phyloP scores from a whole-genome alignment of 2,329 filamentous ascomycete species.

The Neofusicoccum kwambonambiense region DNA sequence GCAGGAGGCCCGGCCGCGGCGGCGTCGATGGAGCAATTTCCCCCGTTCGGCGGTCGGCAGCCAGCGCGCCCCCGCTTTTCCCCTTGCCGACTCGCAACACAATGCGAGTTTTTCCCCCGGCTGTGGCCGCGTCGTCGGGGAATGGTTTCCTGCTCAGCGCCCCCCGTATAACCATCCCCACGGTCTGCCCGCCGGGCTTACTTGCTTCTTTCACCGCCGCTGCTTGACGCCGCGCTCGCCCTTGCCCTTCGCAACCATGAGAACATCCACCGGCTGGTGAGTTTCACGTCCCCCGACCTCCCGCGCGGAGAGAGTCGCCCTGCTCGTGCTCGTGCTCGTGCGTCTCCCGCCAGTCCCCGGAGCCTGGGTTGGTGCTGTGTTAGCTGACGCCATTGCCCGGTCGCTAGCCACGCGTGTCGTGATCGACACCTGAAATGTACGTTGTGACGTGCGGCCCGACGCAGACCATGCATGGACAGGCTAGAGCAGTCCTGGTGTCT shows the following conservation, averaged over 20 bases:
- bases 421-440: slow-evolving; percentile 12
- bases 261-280: slow-evolving; percentile 6
- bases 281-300: not conserved
- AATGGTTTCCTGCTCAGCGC: not conserved
- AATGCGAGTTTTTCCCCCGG: not conserved
- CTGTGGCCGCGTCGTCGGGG: not conserved
- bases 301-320: not conserved
- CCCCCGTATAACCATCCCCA: not conserved
- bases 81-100: not conserved
- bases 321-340: no score
- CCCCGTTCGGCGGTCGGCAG: not conserved
- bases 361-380: not conserved
- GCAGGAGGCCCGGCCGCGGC: not conserved
- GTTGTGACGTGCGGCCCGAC: not conserved
- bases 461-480: not conserved
- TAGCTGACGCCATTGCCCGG: not conserved
- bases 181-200: not conserved
- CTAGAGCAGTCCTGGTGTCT: no score
- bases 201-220: not conserved
- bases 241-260: not conserved
- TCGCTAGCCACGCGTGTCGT: slow-evolving; percentile 1
- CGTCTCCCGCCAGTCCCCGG: not conserved
- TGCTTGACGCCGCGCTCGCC: not conserved
- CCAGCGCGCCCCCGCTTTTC: not conserved
- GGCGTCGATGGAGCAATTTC: not conserved